These are phyloP conservation scores for Apiotrichum sp. DNA, from an alignment of 1,284 basidiomycete species.

Conservation along the genomic window DNA sequence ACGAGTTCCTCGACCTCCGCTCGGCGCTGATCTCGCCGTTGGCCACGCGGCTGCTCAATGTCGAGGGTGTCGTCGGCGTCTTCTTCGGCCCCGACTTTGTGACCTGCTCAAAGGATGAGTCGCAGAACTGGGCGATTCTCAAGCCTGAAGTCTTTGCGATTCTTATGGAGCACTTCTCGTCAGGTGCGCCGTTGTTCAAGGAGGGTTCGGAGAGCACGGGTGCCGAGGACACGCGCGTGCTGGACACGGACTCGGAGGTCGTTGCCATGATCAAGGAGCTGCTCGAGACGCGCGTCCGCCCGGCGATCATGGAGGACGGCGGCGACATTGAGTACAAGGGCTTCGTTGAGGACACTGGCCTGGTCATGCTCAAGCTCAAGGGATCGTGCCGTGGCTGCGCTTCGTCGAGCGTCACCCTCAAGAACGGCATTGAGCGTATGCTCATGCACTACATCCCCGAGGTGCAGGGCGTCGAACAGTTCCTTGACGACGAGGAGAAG, in stretches of 20 bases:
- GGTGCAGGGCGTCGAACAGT: conserved; percentile 93
- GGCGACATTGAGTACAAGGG: conserved; percentile 54
- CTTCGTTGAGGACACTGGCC: conserved; percentile 51
- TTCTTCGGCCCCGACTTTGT: conserved; percentile 99
- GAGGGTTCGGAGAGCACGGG: conserved; percentile 63
- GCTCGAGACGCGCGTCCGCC: conserved; percentile 87
- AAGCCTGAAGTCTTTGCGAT: conserved; percentile 99
- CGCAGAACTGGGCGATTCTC: conserved; percentile 77
- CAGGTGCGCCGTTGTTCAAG: conserved; percentile 76
- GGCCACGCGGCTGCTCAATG: conserved; percentile 84
- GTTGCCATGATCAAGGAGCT: conserved; percentile 99
- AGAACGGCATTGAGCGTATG: conserved; percentile 96
- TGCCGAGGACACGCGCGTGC: conserved; percentile 89
- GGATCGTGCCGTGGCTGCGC: conserved; percentile 94
- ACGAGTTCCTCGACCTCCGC: conserved; percentile 88
- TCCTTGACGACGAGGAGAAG: conserved; percentile 83
- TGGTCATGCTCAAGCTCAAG: conserved; percentile 77
- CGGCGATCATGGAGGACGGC: conserved; percentile 75
- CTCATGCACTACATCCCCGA: conserved; percentile 98
- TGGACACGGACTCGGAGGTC: conserved; percentile 94
- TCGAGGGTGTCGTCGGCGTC: conserved; percentile 80
- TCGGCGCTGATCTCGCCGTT: conserved; percentile 79
- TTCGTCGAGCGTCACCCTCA: conserved; percentile 87
- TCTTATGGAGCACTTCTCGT: conserved; percentile 96
- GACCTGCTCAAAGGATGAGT: conserved; percentile 86